Base-by-base conservation (phyloP, 2,329 filamentous ascomycete genomes). In the Monosporascus sp. region DNA sequence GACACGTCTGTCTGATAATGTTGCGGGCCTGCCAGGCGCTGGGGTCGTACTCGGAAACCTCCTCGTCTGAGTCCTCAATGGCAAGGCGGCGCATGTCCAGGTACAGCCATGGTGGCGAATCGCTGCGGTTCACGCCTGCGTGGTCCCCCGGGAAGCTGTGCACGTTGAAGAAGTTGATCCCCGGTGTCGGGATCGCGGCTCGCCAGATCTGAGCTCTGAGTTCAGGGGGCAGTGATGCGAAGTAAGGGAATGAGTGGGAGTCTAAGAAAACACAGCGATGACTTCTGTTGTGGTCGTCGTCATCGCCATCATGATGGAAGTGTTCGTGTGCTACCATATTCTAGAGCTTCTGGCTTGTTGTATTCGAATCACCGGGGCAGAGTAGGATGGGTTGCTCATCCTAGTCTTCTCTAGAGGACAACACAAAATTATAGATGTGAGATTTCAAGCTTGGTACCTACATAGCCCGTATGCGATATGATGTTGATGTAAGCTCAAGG, bases 161-260 rank as follows among this genome's bases (percentile, higher is more conserved):
- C 1, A 68, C 56, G 57, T 69, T 69, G 63, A 69, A 69, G 58
- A 68, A 68, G 57, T 68, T 69, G 51, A 69, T 63, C 26, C 64
- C 65, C 2, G 64, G 60, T 1, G 51, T 50, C 0, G 64, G 62
- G 3, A 67, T 46, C 14, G 65, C 65, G 18, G 56, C 45, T 1
- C 49, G 59, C 59, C 63, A 69, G 48, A 68, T 66, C 31, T 63
- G 54, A 28, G 63, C 58, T 2, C 67, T 63, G 24, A 69, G 55
- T 50, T 69, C 66, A 2, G 66, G 58, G 0, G 67, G 67, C 7
- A 69, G 62, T 8, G 55, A 31, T 8, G 38, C 22, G 56, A 69
- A 68, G 8, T 37, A 54, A 1, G 59, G 46, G 55, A 67, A 66
- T 5, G 53, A n/a, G 31, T 51, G 41, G 24, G 43, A 17, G n/a